Base-by-base conservation (phyloP, 805 yeast genomes). In the Candida taoyuanica region DNA sequence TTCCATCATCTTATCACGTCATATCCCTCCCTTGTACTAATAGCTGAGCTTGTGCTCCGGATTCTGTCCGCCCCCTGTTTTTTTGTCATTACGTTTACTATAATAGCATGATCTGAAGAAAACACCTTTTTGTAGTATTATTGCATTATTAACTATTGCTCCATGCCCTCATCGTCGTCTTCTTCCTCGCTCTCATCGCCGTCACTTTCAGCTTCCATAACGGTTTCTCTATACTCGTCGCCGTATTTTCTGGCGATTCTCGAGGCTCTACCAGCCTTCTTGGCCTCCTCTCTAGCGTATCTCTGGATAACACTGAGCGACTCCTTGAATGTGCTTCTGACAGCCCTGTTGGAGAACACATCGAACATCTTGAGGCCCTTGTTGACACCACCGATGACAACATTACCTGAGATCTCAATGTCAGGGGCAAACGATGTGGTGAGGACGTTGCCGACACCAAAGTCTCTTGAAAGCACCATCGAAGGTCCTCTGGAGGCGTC, bases 311-410 rank as follows among this genome's bases (percentile, higher is more conserved):
- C 58, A 36, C 59, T 65, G 56, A 85, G 66, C 42, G 81, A 81
- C 9, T 65, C 70, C 33, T 72, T 74, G 62, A 91, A 81, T 3
- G 83, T 65, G 33, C 68, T 68, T 53, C 96, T 75, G 15, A 89
- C 89, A 13, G 91, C 71, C 44, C 76, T 68, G 65, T 93, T 93
- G 37, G 86, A 75, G 59, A 89, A 84, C 7, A 81, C 73, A 64
- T 93, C 98, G 95, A 97, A 93, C 66, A 93, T 74, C 66, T 88
- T 89, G 60, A 93, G 68, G 12, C 84, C 82, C 14, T 88, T 82
- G 36, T 73, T 72, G 30, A 84, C 86, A 55, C 98, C 98, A 50
- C 96, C 98, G 44, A 87, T 73, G 16, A 80, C 79, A 47, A 93
- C 60, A 57, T 83, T 76, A 44, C 97, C 97, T 3, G 88, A 78